Evolutionary conservation across 2,329 filamentous ascomycete genomes (phyloP), one percentile per base, ranked within the genome.

Genomic region (Calonectria ilicicola): DNA sequence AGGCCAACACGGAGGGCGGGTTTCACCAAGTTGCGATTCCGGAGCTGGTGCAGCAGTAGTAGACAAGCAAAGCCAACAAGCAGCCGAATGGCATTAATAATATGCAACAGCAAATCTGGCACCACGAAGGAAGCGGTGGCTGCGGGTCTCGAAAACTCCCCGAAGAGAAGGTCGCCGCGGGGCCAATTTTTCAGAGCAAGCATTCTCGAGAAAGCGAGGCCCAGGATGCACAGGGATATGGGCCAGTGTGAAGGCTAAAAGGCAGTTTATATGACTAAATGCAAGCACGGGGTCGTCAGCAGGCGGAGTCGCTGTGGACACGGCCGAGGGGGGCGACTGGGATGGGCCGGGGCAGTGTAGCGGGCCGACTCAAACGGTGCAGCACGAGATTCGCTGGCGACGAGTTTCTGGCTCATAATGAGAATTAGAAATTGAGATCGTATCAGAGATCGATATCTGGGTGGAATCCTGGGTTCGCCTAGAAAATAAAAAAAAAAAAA

Each of bases 181-280:
- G 67, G 64, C 42, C 64, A 67, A 71, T 67, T 67, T 67, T 62
- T 46, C 29, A 44, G 21, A 17, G 27, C 27, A 56, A 64, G 69
- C 44, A 67, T 65, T 65, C 42, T 35, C 38, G 42, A 17, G 42
- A 42, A 40, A 40, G 29, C 58, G 49, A 47, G 60, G 27, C 21
- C 46, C 46, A 42, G 19, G 19, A 35, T 32, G 26, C 60, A 66
- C 69, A 71, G 69, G 68, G 68, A 62, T 70, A 27, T 19, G 32
- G 42, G 21, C 51, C 51, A 58, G 35, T 40, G 27, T 40, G 62
- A 65, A 44, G 53, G 68, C 51, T 35, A 66, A 60, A 60, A 42
- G 64, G 63, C 27, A 71, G 69, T 67, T 71, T 67, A 67, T 71
- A 71, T 71, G 69, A 71, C 69, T 71, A 71, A 71, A 71, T 67